Evolutionary conservation across 306 rosid genomes (phyloP), one percentile per base, ranked within the genome.

Genomic region (Cicer bijugum): DNA sequence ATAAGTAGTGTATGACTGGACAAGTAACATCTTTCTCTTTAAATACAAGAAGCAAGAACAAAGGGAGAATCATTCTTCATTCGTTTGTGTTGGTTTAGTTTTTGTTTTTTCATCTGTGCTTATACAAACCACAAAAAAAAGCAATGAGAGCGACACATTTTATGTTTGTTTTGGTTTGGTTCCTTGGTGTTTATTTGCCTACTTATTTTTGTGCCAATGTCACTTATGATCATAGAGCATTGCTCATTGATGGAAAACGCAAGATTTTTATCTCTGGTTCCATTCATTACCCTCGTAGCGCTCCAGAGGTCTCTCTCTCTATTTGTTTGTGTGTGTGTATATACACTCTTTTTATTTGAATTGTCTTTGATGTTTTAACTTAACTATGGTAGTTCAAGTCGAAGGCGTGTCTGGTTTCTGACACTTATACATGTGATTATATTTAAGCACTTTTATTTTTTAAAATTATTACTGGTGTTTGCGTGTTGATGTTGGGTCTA

Each of bases 281-380:
- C 37, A 89, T 94, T 86, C 97, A 91, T 82, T 94, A 94, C 46
- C 99, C 99, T 74, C 92, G 99, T 9, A 94, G 96, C 83, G 89
- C 97, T 65, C 97, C 99, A 0, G 84, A 89, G 86, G 99, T 89
- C 33, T 17, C 15, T 81, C 35, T 65, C 58, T 67, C 6, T 58
- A 1, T 76, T 6, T 40, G 28, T 14, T 9, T 43, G 33, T 28
- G 0, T 43, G 9, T 44, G 42, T 56, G 35, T 12, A 19, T n/a
- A 28, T 28, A 28, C 33, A 28, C 33, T 28, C 33, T 28, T 28
- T 28, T 28, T 28, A 28, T 28, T 28, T 28, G 4, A 28, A 3
- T 2, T 28, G 33, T 28, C 33, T 28, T 28, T 28, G 33, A 28
- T 28, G 33, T 28, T 28, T 28, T 28, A 28, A 28, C 33, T 28